Percentiles rank a stretch among this genome's conserved stretches.
Conservation (phyloP, 768 basidiomycete genomes). For the Tulasnella sp. region DNA sequence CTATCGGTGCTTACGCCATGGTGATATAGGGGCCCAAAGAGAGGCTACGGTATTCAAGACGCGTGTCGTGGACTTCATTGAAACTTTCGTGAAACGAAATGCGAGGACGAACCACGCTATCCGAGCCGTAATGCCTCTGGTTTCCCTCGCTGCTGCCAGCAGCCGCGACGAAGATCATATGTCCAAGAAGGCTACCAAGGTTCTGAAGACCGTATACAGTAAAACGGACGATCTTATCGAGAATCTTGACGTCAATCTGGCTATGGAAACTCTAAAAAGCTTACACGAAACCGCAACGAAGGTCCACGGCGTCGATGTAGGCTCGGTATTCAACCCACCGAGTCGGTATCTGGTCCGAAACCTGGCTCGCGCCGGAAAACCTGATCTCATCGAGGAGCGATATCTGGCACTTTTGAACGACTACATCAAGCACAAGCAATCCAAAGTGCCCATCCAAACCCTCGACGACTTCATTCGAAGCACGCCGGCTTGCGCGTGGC, state of each 20-base stretch:
- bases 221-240: conserved; percentile 60
- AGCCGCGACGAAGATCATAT: conserved; percentile 74
- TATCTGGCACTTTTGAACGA: conserved; percentile 62
- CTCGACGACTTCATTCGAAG: conserved; percentile 69
- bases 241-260: conserved; percentile 34
- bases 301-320: conserved; percentile 46
- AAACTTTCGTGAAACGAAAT: conserved; percentile 69
- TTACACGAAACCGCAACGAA: conserved; percentile 66
- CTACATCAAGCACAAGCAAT: conserved; percentile 72
- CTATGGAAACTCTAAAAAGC: conserved; percentile 40
- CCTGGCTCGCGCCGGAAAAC: conserved; percentile 28
- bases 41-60: conserved; percentile 96
- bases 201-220: conserved; percentile 60
- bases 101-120: conserved; percentile 58
- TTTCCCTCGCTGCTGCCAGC: conserved; percentile 58
- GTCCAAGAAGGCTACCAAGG: conserved; percentile 74
- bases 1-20: background rate
- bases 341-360: conserved; percentile 58
- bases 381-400: conserved; percentile 35
- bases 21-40: conserved; percentile 59
- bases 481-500: conserved; percentile 54
- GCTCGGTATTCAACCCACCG: conserved; percentile 54
- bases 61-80: conserved; percentile 88
- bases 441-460: conserved; percentile 57
- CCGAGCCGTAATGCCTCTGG: conserved; percentile 59